Evolutionary conservation across 2,329 filamentous ascomycete species (phyloP).

Genomic region (Pseudogymnoascus sp.): DNA sequence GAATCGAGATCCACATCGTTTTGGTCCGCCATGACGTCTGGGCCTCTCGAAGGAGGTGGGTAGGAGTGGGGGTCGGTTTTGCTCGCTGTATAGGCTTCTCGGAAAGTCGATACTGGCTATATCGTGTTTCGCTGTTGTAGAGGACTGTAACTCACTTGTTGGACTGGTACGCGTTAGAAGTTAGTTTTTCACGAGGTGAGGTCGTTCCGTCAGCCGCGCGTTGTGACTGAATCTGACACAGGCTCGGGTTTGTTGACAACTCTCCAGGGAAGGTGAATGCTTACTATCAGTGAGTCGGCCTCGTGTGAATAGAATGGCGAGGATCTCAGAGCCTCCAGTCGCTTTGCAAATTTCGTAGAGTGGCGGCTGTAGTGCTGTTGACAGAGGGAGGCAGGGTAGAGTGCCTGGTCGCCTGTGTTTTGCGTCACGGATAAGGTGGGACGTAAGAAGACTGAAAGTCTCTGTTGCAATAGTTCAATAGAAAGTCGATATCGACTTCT

Average conservation of each 20-base stretch:
- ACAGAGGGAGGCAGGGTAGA: neutral
- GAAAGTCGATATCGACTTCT: constrained; percentile 7
- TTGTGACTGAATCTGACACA: neutral
- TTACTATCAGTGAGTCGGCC: constrained; percentile 7
- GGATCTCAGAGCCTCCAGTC: constrained; percentile 1
- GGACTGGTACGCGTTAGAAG: neutral
- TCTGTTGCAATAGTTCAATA: neutral
- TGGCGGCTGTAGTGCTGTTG: neutral
- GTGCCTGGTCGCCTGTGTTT: constrained; percentile 4
- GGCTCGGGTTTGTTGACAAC: neutral
- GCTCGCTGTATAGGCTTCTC: constrained; percentile 19
- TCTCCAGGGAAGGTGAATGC: neutral
- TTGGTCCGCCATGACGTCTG: constrained; percentile 57
- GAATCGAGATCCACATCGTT: constrained; percentile 97
- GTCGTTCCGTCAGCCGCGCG: neutral
- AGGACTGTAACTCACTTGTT: constrained; percentile 28
- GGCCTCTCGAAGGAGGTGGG: constrained; percentile 27
- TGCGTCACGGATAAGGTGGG: constrained; percentile 8
- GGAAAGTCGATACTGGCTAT: constrained; percentile 14
- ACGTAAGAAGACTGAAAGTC: neutral
- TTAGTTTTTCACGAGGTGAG: neutral
- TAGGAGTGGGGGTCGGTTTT: constrained; percentile 22
- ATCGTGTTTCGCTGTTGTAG: constrained; percentile 22
- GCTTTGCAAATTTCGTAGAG: neutral
- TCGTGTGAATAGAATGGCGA: neutral